Evolutionary conservation across 2,329 filamentous ascomycete species (phyloP).

Genomic region (Botrytis paeoniae): DNA sequence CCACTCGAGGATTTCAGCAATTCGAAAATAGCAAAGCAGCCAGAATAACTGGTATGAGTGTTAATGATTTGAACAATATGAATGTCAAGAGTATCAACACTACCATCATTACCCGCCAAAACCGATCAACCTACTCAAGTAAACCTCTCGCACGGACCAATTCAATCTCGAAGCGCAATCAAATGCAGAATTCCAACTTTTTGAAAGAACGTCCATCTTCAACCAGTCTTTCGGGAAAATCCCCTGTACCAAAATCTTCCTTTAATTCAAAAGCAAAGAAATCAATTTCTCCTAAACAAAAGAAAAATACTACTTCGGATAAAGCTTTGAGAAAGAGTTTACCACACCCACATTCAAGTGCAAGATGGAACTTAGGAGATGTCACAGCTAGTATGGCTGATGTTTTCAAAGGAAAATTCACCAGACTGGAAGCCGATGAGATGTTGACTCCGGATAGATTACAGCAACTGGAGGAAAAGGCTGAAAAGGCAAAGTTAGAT

Average conservation of each 20-base stretch:
- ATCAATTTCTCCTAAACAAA: conserved; percentile 33
- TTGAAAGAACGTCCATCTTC: conserved; percentile 21
- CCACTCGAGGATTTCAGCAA: conserved; percentile 34
- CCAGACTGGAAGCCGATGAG: conserved; percentile 54
- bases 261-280: conserved; percentile 44
- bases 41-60: not conserved
- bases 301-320: conserved; percentile 34
- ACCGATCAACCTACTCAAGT: not conserved
- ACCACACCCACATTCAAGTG: conserved; percentile 29
- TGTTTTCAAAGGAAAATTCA: conserved; percentile 54
- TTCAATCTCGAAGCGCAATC: conserved; percentile 25
- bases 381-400: conserved; percentile 57
- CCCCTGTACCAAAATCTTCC: conserved; percentile 34
- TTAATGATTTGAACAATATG: not conserved
- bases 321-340: conserved; percentile 14
- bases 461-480: conserved; percentile 38
- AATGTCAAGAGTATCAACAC: not conserved
- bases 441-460: conserved; percentile 54
- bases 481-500: conserved; percentile 23
- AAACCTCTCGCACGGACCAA: conserved; percentile 17
- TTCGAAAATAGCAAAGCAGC: not conserved
- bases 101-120: not conserved
- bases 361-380: conserved; percentile 54
- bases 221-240: conserved; percentile 27
- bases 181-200: conserved; percentile 16